Evolutionary conservation across 108 stramenopile species (phyloP).

Genomic region (Aureococcus anophagefferens): DNA sequence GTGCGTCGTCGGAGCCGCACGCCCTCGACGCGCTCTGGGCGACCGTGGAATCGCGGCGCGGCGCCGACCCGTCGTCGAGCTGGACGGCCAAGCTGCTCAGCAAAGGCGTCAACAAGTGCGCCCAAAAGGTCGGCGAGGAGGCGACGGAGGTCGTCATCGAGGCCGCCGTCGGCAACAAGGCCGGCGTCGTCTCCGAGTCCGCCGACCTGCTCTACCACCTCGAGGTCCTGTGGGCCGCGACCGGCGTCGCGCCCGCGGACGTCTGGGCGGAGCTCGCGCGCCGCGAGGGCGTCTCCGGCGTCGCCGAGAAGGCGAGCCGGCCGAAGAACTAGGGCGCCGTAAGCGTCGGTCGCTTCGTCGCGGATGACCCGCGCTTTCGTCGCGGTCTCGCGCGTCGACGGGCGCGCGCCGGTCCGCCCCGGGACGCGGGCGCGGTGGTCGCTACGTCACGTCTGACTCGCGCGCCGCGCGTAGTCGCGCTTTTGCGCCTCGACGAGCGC

Average conservation of each 20-base stretch:
- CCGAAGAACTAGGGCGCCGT: background rate
- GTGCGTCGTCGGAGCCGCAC: background rate
- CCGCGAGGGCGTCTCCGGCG: background rate
- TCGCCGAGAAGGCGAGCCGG: background rate
- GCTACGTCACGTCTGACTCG: no score
- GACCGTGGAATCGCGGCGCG: background rate
- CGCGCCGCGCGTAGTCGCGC: no score
- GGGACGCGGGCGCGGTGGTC: no score
- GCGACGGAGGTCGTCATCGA: constrained; percentile 8
- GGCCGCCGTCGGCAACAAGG: background rate
- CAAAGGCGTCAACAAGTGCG: constrained; percentile 1
- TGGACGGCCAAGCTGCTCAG: background rate
- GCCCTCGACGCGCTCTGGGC: background rate
- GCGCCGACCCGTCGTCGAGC: background rate
- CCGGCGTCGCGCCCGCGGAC: background rate
- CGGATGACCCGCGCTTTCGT: no score
- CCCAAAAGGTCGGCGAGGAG: constrained; percentile 7
- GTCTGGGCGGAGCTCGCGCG: background rate
- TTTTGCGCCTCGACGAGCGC: no score
- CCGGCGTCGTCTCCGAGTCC: background rate
- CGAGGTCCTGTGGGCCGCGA: background rate
- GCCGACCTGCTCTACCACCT: constrained; percentile 10
- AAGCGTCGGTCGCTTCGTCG: no score
- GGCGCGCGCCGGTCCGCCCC: no score
- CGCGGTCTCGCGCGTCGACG: no score